Evolutionary conservation across 495 filamentous ascomycete genomes (phyloP).

Genomic region (Talaromyces borbonicus): DNA sequence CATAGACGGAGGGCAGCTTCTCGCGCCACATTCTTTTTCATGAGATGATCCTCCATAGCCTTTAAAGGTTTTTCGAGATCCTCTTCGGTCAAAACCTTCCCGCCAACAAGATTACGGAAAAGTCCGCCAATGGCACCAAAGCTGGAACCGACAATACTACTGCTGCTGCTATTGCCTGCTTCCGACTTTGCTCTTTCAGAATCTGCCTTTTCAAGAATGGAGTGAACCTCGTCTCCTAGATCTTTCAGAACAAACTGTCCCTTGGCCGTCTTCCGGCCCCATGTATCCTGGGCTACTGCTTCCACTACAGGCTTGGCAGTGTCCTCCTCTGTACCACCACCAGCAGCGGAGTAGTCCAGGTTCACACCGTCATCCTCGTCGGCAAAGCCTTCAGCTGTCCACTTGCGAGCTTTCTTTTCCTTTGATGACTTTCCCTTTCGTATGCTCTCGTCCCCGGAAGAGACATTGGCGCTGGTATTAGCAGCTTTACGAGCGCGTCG

Average conservation of each 20-base stretch:
- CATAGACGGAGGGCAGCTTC: slow-evolving; percentile 89
- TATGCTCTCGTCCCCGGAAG: slow-evolving; percentile 71
- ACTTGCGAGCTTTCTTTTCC: slow-evolving; percentile 79
- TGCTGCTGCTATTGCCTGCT: too few relatives aligned
- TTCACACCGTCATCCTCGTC: slow-evolving; percentile 74
- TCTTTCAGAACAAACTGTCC: slow-evolving; percentile 93
- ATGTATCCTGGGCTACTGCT: slow-evolving; percentile 63
- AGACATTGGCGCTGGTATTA: slow-evolving; percentile 53
- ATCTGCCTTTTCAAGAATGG: slow-evolving; percentile 65
- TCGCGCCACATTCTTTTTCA: slow-evolving; percentile 92
- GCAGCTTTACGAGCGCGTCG: slow-evolving; percentile 73
- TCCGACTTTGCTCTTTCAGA: slow-evolving; percentile 47
- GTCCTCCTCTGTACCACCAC: slow-evolving; percentile 42
- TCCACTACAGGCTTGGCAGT: slow-evolving; percentile 50
- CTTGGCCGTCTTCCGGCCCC: slow-evolving; percentile 75
- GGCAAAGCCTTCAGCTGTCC: slow-evolving; percentile 81
- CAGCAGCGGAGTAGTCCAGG: slow-evolving; percentile 74
- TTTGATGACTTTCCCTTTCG: slow-evolving; percentile 46
- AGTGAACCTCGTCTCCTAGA: slow-evolving; percentile 85
- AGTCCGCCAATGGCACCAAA: slow-evolving; percentile 73
- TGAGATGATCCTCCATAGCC: slow-evolving; percentile 89
- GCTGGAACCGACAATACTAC: slow-evolving; percentile 65
- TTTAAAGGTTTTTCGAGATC: slow-evolving; percentile 87
- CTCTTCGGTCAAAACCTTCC: slow-evolving; percentile 77
- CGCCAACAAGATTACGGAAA: slow-evolving; percentile 89